Percentiles rank a stretch among this genome's conserved stretches.
Conservation (phyloP, 78 protist genomes). For the Speleostelium caveatum region DNA sequence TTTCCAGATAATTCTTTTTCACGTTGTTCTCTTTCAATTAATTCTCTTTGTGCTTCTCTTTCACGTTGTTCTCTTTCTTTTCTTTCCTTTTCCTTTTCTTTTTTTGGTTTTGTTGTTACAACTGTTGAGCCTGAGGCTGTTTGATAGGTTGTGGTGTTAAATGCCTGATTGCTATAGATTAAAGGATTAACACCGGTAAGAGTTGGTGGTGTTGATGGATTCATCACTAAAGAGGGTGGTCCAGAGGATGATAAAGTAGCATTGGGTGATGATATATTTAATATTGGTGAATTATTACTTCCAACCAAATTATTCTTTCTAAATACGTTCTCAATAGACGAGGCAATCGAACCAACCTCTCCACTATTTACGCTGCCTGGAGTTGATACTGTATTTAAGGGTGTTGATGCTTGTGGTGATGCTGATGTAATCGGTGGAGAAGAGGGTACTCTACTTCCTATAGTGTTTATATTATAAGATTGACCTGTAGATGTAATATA, state of each 20-base stretch:
- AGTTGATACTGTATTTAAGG: not conserved
- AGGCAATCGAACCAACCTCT: slow-evolving; percentile 45
- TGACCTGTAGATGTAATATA: not conserved
- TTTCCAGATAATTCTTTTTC: slow-evolving; percentile 5
- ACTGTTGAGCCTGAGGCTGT: not conserved
- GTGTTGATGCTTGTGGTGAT: not conserved
- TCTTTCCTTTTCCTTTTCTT: slow-evolving; percentile 50
- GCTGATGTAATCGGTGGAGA: slow-evolving; percentile 8
- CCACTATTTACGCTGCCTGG: not conserved
- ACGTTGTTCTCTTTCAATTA: slow-evolving; percentile 2
- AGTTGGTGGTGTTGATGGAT: slow-evolving; percentile 35
- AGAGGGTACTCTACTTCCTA: too few relatives aligned
- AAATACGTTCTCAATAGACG: slow-evolving; percentile 27
- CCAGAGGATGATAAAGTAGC: not conserved
- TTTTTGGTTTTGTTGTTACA: slow-evolving; percentile 2
- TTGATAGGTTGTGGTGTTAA: not conserved
- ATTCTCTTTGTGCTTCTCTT: slow-evolving; percentile 31
- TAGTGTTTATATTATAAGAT: not conserved
- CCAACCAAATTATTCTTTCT: slow-evolving; percentile 14
- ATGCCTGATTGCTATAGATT: not conserved
- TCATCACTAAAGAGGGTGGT: too few relatives aligned
- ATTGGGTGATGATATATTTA: slow-evolving; percentile 16
- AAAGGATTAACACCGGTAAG: not conserved
- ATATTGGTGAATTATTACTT: slow-evolving; percentile 12
- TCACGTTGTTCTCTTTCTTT: slow-evolving; percentile 27